Evolutionary conservation across 306 rosid genomes (phyloP), one percentile per base, ranked within the genome.

Genomic region (Dalbergia cultrata): DNA sequence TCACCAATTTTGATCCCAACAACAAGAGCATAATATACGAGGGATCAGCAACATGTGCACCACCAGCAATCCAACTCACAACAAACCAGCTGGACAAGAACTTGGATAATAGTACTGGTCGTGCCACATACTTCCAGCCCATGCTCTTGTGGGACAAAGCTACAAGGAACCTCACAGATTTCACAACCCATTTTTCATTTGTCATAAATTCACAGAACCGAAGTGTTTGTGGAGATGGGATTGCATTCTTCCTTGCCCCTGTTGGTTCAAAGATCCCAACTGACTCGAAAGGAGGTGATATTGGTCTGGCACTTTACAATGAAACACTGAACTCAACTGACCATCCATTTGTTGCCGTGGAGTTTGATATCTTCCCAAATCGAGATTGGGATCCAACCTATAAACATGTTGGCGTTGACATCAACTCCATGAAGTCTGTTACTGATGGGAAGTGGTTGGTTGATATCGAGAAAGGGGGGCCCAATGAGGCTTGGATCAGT

Each of bases 201-300:
- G 37, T 53, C 62, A 82, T 90, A 12, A 12, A 78, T 34, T 80
- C 92, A 13, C 14, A 7, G 16, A 45, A 39, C 4, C 13, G 6
- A 13, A 21, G 6, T 7, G 0, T 0, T 0, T 83, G 72, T 72
- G 94, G 60, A 34, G 88, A 88, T 60, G 94, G 89, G 4, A 10
- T 87, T 13, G 84, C 90, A 0, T 90, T 90, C 84, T 87, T 86
- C 59, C 82, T 87, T 45, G 84, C 75, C 12, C 89, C 85, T 17
- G 34, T 0, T 0, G 79, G 44, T 58, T 76, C 86, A 8, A 77
- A 12, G 58, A 8, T 61, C 8, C 61, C 82, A 1, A 21, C 50
- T 47, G 59, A 16, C 57, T 62, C 85, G 0, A 13, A 3, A 64
- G 85, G 87, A 2, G 73, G 81, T 7, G 21, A 72, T 3, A 8